phyloP scores from a whole-genome alignment of 345 rosid species.

The Murraya paniculata region DNA sequence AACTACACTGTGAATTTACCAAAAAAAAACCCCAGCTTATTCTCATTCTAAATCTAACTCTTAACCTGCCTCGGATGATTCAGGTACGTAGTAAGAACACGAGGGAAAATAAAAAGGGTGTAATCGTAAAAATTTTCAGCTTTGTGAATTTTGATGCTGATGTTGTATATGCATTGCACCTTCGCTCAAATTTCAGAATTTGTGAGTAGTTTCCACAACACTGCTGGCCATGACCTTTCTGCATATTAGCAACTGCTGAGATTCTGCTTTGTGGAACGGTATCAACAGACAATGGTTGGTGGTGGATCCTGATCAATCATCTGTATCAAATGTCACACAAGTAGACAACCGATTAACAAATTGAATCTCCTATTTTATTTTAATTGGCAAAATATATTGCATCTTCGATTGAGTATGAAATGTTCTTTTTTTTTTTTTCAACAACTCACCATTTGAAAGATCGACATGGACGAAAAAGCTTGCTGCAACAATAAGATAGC shows the following conservation, averaged over 20 bases:
- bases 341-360: background rate
- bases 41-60: background rate
- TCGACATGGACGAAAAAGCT: conserved; percentile 49
- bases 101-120: background rate
- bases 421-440: background rate
- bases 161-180: background rate
- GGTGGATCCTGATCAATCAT: background rate
- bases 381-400: background rate
- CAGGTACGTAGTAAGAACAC: too few species aligned
- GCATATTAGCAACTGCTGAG: background rate
- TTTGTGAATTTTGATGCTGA: background rate
- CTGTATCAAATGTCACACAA: background rate
- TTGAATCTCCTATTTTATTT: background rate
- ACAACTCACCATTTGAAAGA: conserved; percentile 26
- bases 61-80: background rate
- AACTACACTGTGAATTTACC: background rate
- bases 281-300: background rate
- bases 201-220: background rate
- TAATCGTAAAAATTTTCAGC: background rate
- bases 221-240: background rate
- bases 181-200: background rate
- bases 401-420: background rate
- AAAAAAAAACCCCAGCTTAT: background rate
- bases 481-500: conserved; percentile 51
- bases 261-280: background rate